Evolutionary conservation across 495 filamentous ascomycete species (phyloP).

Genomic region (Bryoglossum gracile): DNA sequence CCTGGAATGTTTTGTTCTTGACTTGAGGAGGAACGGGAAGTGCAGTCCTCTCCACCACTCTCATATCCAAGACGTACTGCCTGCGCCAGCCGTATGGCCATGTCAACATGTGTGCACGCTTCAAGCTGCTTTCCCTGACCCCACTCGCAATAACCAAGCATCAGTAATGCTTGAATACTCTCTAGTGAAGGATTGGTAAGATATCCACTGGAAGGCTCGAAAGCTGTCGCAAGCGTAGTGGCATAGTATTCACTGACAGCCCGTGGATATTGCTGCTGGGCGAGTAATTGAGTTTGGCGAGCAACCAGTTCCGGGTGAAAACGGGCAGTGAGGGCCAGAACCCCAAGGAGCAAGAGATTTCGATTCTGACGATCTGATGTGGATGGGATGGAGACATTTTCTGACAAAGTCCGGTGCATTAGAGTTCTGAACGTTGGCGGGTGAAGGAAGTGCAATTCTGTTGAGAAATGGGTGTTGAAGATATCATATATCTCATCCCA

Average conservation of each 20-base stretch:
- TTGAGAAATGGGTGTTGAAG: conserved; percentile 75
- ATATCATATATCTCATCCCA: conserved; percentile 71
- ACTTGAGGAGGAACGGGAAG: conserved; percentile 6
- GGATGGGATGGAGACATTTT: conserved; percentile 20
- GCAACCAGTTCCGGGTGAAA: conserved; percentile 65
- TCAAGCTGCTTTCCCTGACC: conserved; percentile 63
- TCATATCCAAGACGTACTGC: conserved; percentile 64
- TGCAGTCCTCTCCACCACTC: conserved; percentile 36
- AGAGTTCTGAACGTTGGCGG: conserved; percentile 63
- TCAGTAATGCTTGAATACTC: conserved; percentile 67
- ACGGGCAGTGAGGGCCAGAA: conserved; percentile 71
- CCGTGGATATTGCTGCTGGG: conserved; percentile 58
- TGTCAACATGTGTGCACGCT: conserved; percentile 72
- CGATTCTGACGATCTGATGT: conserved; percentile 33
- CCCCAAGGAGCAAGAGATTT: conserved; percentile 61
- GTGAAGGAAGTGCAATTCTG: conserved; percentile 77
- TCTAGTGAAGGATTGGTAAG: conserved; percentile 57
- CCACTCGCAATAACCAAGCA: conserved; percentile 83
- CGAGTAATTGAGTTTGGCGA: conserved; percentile 45
- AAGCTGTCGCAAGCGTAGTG: conserved; percentile 57
- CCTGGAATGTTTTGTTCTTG: conserved; percentile 8
- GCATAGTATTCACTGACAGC: conserved; percentile 75
- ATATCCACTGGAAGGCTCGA: conserved; percentile 41
- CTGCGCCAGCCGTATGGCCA: conserved; percentile 69
- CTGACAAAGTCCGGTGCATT: conserved; percentile 29